phyloP scores from a whole-genome alignment of 257 asterid species.

The Rauvolfia tetraphylla region DNA sequence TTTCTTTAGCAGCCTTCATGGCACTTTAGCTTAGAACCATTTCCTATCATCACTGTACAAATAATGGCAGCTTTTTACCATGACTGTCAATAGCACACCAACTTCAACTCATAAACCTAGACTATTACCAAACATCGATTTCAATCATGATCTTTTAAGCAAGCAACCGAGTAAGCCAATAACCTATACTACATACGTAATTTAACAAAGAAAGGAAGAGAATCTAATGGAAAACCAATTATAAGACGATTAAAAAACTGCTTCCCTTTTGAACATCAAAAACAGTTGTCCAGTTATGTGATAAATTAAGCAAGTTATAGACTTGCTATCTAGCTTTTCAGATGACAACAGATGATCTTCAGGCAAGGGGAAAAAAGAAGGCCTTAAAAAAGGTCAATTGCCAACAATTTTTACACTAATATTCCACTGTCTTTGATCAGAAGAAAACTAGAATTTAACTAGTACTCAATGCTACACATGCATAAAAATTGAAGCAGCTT shows the following conservation, averaged over 20 bases:
- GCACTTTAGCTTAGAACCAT: background rate
- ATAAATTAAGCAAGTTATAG: background rate
- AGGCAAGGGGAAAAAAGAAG: background rate
- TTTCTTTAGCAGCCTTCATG: background rate
- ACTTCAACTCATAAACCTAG: background rate
- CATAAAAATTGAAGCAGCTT: background rate
- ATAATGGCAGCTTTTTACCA: background rate
- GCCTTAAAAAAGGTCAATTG: too few species aligned
- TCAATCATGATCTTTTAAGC: background rate
- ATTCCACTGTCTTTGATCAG: background rate
- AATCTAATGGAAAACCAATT: background rate
- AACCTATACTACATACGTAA: background rate
- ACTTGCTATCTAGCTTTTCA: background rate
- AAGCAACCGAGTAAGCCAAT: background rate
- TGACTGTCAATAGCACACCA: background rate
- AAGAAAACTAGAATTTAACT: background rate
- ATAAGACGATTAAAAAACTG: background rate
- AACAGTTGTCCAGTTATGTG: background rate
- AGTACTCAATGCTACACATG: background rate
- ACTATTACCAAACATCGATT: background rate
- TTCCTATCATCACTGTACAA: background rate
- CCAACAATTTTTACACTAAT: too few species aligned
- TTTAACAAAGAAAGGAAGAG: background rate
- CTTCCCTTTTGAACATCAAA: background rate
- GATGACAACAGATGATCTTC: background rate